Evolutionary conservation across 495 filamentous ascomycete genomes (phyloP).

Genomic region (Bacidia gigantensis): DNA sequence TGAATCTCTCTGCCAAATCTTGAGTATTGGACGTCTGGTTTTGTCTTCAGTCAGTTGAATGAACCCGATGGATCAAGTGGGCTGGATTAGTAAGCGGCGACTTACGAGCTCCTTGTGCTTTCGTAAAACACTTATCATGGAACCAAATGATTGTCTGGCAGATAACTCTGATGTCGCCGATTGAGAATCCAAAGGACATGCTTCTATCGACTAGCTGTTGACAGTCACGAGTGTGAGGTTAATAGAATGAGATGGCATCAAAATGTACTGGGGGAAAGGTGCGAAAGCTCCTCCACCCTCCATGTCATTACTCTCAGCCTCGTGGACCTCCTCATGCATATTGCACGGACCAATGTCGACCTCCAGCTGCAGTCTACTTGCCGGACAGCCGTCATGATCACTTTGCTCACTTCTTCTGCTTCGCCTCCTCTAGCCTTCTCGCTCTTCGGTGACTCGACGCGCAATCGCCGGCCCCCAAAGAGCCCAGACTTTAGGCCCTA

Average conservation of each 20-base stretch:
- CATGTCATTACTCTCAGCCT: no score
- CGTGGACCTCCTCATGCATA: background rate
- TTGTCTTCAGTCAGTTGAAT: background rate
- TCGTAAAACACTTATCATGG: slow-evolving; percentile 14
- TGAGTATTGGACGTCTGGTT: slow-evolving; percentile 12
- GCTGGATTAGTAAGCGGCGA: no score
- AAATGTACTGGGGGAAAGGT: background rate
- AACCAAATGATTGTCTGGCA: background rate
- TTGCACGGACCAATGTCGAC: background rate
- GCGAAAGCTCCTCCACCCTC: no score
- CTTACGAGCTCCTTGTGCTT: slow-evolving; percentile 10
- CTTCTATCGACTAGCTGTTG: background rate
- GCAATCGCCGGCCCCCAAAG: no score
- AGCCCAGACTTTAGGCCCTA: no score
- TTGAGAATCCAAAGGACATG: slow-evolving; percentile 11
- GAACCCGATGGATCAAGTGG: no score
- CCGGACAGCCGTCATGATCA: no score
- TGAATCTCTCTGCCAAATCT: slow-evolving; percentile 14
- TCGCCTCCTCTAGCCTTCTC: no score
- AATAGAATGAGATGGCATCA: no score
- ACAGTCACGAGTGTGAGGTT: background rate
- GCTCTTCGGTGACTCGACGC: no score
- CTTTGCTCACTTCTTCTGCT: slow-evolving; percentile 60
- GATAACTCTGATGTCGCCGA: background rate
- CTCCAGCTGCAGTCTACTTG: no score